Evolutionary conservation across 1,139 yeast species (phyloP).

Genomic region (Suhomyces atakaporum): DNA sequence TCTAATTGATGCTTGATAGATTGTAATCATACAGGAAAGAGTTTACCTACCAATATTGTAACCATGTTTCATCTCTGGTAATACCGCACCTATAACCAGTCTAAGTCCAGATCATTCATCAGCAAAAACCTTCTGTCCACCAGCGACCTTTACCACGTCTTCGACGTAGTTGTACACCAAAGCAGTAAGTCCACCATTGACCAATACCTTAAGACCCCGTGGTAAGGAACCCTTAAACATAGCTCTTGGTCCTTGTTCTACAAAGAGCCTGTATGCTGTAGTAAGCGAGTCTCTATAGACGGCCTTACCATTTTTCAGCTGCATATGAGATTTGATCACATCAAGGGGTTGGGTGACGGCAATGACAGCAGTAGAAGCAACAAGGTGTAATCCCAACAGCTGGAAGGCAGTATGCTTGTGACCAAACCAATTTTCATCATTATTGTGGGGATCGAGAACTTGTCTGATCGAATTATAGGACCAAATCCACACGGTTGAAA

Average conservation of each 20-base stretch:
- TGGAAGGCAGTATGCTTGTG: slow-evolving; percentile 42
- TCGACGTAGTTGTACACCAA: slow-evolving; percentile 66
- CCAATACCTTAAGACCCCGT: slow-evolving; percentile 72
- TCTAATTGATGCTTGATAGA: too few species aligned
- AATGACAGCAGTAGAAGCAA: slow-evolving; percentile 67
- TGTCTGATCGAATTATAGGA: slow-evolving; percentile 80
- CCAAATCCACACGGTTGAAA: slow-evolving; percentile 81
- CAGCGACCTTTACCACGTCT: slow-evolving; percentile 47
- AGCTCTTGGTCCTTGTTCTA: slow-evolving; percentile 63
- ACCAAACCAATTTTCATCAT: slow-evolving; percentile 51
- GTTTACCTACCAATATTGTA: too few species aligned
- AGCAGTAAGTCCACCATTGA: slow-evolving; percentile 79
- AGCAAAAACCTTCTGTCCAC: slow-evolving; percentile 53
- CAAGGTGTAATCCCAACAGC: slow-evolving; percentile 54
- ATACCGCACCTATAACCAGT: too few species aligned
- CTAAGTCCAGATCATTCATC: too few species aligned
- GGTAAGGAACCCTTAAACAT: slow-evolving; percentile 85
- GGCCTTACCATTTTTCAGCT: slow-evolving; percentile 65
- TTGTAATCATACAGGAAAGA: too few species aligned
- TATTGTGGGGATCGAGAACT: slow-evolving; percentile 56
- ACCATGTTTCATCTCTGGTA: too few species aligned
- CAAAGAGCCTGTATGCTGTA: slow-evolving; percentile 71
- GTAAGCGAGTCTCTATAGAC: slow-evolving; percentile 68
- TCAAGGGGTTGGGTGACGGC: slow-evolving; percentile 88
- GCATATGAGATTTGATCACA: slow-evolving; percentile 86